These are phyloP conservation scores for Cercospora sesami DNA, from an alignment of 2,329 filamentous ascomycete genomes.

Conservation along the genomic window DNA sequence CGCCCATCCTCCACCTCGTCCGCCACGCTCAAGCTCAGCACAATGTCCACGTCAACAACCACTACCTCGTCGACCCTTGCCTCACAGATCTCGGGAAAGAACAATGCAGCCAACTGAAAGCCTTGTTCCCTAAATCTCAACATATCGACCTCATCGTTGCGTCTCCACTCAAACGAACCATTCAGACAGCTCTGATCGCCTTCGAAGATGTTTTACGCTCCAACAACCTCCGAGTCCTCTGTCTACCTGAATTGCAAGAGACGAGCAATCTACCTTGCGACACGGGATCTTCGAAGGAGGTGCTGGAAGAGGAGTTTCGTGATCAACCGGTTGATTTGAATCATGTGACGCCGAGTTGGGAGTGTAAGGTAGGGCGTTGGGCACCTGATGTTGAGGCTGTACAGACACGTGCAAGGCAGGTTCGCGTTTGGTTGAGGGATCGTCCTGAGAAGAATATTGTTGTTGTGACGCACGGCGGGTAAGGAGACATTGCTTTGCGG, in stretches of 20 bases:
- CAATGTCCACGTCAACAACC: slow-evolving; percentile 71
- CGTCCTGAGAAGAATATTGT: slow-evolving; percentile 66
- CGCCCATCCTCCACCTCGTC: slow-evolving; percentile 60
- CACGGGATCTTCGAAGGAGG: slow-evolving; percentile 61
- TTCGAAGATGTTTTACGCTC: slow-evolving; percentile 60
- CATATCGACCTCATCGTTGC: slow-evolving; percentile 70
- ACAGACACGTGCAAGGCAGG: slow-evolving; percentile 60
- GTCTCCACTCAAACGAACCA: slow-evolving; percentile 76
- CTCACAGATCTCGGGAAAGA: slow-evolving; percentile 73
- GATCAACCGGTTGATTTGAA: slow-evolving; percentile 63
- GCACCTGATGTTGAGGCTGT: slow-evolving; percentile 54
- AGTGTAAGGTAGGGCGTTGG: slow-evolving; percentile 60
- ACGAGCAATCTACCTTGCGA: slow-evolving; percentile 74
- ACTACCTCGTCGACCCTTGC: slow-evolving; percentile 71
- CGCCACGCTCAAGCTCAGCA: slow-evolving; percentile 76
- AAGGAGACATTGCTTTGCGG: neutral
- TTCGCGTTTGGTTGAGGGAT: slow-evolving; percentile 58
- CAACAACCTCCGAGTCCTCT: slow-evolving; percentile 57
- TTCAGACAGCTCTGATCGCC: slow-evolving; percentile 71
- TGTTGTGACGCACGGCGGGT: slow-evolving; percentile 71
- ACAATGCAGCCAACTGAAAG: slow-evolving; percentile 68
- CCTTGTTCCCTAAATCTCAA: slow-evolving; percentile 64
- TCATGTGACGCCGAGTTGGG: slow-evolving; percentile 65
- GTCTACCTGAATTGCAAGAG: slow-evolving; percentile 77
- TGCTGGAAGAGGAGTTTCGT: slow-evolving; percentile 62